Evolutionary conservation across 805 yeast species (phyloP), one percentile per base, ranked within the genome.

Genomic region (Pichia occidentalis): DNA sequence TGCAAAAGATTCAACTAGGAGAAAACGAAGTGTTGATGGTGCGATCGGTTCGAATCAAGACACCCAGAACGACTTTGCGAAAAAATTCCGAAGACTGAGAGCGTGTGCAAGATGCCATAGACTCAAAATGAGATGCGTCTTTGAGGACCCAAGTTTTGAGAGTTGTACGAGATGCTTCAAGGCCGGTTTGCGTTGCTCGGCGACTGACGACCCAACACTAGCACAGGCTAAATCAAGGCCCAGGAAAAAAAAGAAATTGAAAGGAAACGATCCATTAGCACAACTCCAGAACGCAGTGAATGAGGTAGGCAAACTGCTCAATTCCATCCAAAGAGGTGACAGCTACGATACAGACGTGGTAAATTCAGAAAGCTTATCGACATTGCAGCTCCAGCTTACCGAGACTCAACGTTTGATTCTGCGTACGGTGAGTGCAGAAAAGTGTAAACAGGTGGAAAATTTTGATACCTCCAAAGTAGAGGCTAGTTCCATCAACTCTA

Each of bases 51-150:
- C 41, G 7, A 23, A 17, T 32, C 34, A 12, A 19, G 29, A 11
- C 17, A 20, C 28, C 24, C 43, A 27, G 5, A 43, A 52, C 2
- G 56, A 52, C n/a, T 71, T 71, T 52, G 61, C 72, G 5, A 55
- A 50, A 23, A 63, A 62, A 36, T 72, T 74, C 64, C 52, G 75
- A 39, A 65, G 69, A 39, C 46, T 63, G 22, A 56, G 73, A 35
- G 77, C 78, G 1, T 73, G 79, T 56, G 77, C 77, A 4, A 53
- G 79, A 41, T 73, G 79, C 45, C 73, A 71, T 42, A 50, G 77
- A 21, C 56, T 72, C 16, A 73, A 72, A 47, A 68, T 70, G 69
- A 61, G 70, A 47, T 73, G 79, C 53, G 64, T 66, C 3, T 73
- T 64, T 49, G 70, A 68, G 23, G 68, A 69, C 44, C 76, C 75